A percentile compares a stretch with the other conserved stretches of the same genome.
These are phyloP conservation scores for Stachybotrys echinatus DNA, from an alignment of 2,329 filamentous ascomycete species.

Conservation along the genomic window DNA sequence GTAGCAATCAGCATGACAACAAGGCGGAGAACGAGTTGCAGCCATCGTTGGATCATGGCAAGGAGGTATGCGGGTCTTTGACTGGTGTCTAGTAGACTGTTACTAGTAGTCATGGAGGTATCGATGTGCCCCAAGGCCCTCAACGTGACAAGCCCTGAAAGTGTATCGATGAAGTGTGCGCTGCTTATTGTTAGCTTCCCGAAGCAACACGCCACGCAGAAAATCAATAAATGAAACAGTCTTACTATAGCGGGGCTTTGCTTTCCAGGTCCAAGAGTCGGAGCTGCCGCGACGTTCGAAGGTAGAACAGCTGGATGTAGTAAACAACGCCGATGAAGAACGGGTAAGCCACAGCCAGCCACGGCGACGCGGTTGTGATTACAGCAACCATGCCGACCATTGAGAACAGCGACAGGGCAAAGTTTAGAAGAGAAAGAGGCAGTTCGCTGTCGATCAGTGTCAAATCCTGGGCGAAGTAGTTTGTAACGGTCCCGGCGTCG, in stretches of 20 bases:
- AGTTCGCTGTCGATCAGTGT: slow-evolving; percentile 29
- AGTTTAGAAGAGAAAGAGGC: slow-evolving; percentile 20
- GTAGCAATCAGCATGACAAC: no score
- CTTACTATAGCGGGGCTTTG: slow-evolving; percentile 51
- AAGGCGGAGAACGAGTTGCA: no score
- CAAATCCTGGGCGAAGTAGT: no score
- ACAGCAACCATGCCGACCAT: not conserved
- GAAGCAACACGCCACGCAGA: no score
- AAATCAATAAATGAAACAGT: no score
- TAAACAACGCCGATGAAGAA: slow-evolving; percentile 39
- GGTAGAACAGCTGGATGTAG: slow-evolving; percentile 48
- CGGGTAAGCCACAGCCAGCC: slow-evolving; percentile 44
- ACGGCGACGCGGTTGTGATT: slow-evolving; percentile 29
- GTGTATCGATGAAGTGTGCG: slow-evolving; percentile 49
- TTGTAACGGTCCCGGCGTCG: no score
- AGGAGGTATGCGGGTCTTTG: no score
- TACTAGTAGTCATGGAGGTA: no score
- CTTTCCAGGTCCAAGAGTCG: slow-evolving; percentile 53
- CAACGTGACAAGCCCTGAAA: slow-evolving; percentile 47
- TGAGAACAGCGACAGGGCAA: not conserved
- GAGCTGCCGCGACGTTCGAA: slow-evolving; percentile 54
- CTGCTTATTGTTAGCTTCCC: no score
- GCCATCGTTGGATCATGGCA: no score
- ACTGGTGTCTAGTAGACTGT: no score
- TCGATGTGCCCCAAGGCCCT: slow-evolving; percentile 53